Base-by-base conservation (phyloP, 2,329 filamentous ascomycete genomes). In the Cryphonectria parasitica region DNA sequence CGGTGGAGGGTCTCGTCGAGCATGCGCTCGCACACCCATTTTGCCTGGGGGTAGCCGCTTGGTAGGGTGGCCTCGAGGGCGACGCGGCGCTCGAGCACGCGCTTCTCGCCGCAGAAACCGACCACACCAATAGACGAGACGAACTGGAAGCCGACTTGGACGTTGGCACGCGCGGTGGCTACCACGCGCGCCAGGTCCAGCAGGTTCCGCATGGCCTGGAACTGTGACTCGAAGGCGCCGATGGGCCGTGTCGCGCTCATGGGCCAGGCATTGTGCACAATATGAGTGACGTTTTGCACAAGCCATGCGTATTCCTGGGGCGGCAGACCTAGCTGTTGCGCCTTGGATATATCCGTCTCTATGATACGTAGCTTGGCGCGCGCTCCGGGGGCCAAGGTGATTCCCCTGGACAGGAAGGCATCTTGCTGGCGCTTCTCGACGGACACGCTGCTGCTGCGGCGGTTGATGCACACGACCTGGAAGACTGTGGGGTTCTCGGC, bases 251-350 rank as follows among this genome's bases (percentile, higher is more conserved):
- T 84, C 11, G 75, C 75, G 67, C 78, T 83, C 84, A 87, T 86
- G 0, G 81, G 82, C 84, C 84, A 88, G 0, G 84, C 85, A 64
- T 83, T 86, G 74, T 87, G 85, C 28, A 86, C 69, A 54, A 89
- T 82, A 71, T 86, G 82, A 0, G 86, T 88, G 15, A 82, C 83
- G 2, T 67, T 74, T 0, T 41, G n/a, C 0, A 77, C 74, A 0
- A 88, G 79, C 0, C 64, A 36, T 1, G 76, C 49, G 72, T 88
- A 87, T 0, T 80, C 76, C n/a, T n/a, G 61, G 0, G 68, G 22
- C 0, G 77, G 31, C 0, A 89, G 77, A 0, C 85, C 86, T 0
- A 88, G 79, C 6, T 74, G 79, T 5, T 74, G 69, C 0, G 80
- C 77, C 54, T 84, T 82, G 0, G 78, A 74, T 0, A 77, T 80